Base-by-base conservation (phyloP, 2,329 filamentous ascomycete genomes). In the Chrysoporthe puriensis region DNA sequence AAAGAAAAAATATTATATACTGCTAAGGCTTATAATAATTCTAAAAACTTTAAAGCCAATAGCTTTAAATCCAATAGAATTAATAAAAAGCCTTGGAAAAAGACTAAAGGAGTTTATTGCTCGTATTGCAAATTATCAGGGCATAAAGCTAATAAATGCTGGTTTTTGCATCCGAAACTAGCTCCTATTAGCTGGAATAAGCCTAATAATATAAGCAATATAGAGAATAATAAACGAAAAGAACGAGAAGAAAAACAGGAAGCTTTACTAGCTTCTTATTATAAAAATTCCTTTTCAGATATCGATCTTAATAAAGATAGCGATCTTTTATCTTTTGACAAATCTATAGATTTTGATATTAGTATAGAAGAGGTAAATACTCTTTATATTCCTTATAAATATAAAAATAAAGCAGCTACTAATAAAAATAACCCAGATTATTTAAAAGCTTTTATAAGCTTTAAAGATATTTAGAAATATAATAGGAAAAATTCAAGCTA, bases 71-170 rank as follows among this genome's bases (percentile, higher is more conserved):
- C 3, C n/a, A 43, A 50, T 43, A 6, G 44, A 6, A 18, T 46
- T 18, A 46, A 16, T 18, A 46, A 16, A 52, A 63, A 42, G 32
- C 46, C 9, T 54, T 63, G 54, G 54, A 63, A 63, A 43, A 62
- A 34, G 1, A n/a, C 26, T 50, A 62, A 50, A n/a, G 11, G 21
- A n/a, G 52, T 46, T 36, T 50, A 34, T 62, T 62, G 34, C 48
- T 40, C 8, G 2, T 62, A 62, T n/a, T 62, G 34, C 48, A 62
- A 62, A 18, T n/a, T 62, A 18, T 48, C 1, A 43, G n/a, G 2
- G 16, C 18, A 62, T 62, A 62, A 11, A 48, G 26, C 48, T 36
- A 13, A 62, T 62, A 62, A 62, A 46, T 62, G 4, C 43, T 62
- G 36, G 2, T 62, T 62, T 50, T 32, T 62, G 18, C 18, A 62